Percentiles rank a stretch among this genome's conserved stretches.
phyloP scores from a whole-genome alignment of 2,329 filamentous ascomycete species.

The Aspergillus melleus region DNA sequence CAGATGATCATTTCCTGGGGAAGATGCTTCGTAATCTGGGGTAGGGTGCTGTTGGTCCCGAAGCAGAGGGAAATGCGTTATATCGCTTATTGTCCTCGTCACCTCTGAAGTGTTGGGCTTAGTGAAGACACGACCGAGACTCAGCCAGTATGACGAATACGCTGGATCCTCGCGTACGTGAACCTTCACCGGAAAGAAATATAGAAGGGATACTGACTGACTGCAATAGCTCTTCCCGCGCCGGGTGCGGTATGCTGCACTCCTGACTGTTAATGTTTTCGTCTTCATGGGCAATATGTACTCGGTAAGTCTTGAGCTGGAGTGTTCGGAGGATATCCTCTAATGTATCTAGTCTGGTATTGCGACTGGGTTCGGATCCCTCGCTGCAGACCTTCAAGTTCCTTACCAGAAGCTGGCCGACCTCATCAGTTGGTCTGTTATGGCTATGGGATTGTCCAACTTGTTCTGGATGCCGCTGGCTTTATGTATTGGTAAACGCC shows the following conservation, averaged over 20 bases:
- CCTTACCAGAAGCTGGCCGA: slow-evolving; percentile 18
- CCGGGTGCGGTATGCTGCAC: slow-evolving; percentile 25
- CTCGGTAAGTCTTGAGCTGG: slow-evolving; percentile 11
- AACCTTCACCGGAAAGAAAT: background rate
- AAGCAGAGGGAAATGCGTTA: too few species aligned
- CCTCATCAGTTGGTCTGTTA: slow-evolving; percentile 25
- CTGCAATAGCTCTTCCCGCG: slow-evolving; percentile 20
- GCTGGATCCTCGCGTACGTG: slow-evolving; percentile 23
- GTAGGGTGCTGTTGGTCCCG: too few species aligned
- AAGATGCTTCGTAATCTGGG: too few species aligned
- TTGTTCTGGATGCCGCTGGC: slow-evolving; percentile 39
- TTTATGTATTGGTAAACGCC: slow-evolving; percentile 41
- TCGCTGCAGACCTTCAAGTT: slow-evolving; percentile 23
- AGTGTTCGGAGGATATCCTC: too few species aligned
- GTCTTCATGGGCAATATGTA: slow-evolving; percentile 34
- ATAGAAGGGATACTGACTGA: background rate
- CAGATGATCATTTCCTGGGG: too few species aligned
- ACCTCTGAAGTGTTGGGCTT: too few species aligned
- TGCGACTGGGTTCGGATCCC: slow-evolving; percentile 24
- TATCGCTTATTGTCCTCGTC: too few species aligned
- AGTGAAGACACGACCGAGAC: too few species aligned
- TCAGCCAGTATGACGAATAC: too few species aligned
- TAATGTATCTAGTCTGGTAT: slow-evolving; percentile 21
- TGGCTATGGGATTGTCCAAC: slow-evolving; percentile 31
- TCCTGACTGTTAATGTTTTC: slow-evolving; percentile 28